Evolutionary conservation across 179 eudicot genomes (phyloP), one percentile per base, ranked within the genome.

Genomic region (Spinacia oleracea): DNA sequence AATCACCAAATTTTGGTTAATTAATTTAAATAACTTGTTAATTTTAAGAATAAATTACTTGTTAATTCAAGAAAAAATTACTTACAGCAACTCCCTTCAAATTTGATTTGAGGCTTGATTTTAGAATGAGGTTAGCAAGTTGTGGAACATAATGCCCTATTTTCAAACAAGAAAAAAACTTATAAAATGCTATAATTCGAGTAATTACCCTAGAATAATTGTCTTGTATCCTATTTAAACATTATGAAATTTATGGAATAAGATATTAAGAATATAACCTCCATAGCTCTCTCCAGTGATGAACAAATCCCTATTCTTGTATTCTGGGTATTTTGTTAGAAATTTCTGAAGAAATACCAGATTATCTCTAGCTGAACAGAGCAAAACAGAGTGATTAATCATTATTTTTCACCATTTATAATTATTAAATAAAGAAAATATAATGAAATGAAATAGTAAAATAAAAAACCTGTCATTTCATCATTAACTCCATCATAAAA

Each of bases 111-210:
- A 84, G 77, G 78, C 53, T 81, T 35, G 86, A 81, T n/a, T 70
- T 70, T 4, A 83, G 73, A 11, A 87, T 38, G 35, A 81, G 68
- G 56, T 77, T 78, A 27, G 87, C 89, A 70, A 87, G 86, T 77
- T 85, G 86, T 66, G 89, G 89, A 58, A 85, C 79, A 63, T 87
- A 87, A 80, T 87, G 89, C 16, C 89, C 89, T 87, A 82, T 75
- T 12, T 42, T 18, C 23, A 46, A 45, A 77, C 42, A 40, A 20
- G 50, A 55, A 35, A 23, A 31, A 6, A 20, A 23, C 0, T 31
- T 53, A 8, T 25, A 20, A 5, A 21, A 20, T 14, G 9, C 5
- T 9, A 60, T n/a, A 60, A 11, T 60, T 27, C 2, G 0, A 9
- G 53, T 15, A 48, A 48, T 15, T 48, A 16, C 18, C 20, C 16